Conservation (phyloP, 345 rosid species). For the Linum trigynum region DNA sequence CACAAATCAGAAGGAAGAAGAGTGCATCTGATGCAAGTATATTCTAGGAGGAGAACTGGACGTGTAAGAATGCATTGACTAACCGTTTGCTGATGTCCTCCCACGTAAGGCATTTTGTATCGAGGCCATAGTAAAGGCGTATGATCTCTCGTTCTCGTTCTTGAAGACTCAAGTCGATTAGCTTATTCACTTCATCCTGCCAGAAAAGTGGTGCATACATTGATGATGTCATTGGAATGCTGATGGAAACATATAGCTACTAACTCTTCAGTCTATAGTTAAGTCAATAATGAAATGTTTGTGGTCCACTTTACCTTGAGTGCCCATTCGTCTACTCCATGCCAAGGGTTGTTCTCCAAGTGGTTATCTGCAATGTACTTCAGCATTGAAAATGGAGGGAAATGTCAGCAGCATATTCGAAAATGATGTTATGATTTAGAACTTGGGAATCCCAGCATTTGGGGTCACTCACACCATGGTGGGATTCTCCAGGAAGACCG, state of each 20-base stretch:
- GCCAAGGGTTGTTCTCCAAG: constrained; percentile 81
- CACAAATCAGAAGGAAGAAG: background rate
- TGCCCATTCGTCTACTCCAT: constrained; percentile 68
- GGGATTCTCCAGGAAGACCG: constrained; percentile 86
- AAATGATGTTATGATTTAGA: background rate
- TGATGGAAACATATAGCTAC: too few relatives aligned
- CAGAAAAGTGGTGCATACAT: constrained; percentile 5
- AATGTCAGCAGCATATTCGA: background rate
- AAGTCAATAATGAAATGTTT: background rate
- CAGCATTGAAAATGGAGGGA: background rate
- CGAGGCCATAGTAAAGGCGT: constrained; percentile 75
- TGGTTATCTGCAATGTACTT: constrained; percentile 77
- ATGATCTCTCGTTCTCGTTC: constrained; percentile 77
- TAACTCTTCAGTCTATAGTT: background rate
- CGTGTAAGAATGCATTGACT: constrained; percentile 12
- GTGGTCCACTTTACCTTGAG: constrained; percentile 50
- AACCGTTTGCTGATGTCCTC: constrained; percentile 96
- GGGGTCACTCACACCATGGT: constrained; percentile 63
- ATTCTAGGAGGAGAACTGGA: too few relatives aligned
- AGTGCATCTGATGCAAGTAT: background rate
- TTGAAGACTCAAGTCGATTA: constrained; percentile 44
- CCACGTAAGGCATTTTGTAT: constrained; percentile 80
- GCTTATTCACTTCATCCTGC: constrained; percentile 86
- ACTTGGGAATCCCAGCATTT: constrained; percentile 6
- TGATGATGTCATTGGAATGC: background rate